Conservation (phyloP, 1,284 basidiomycete species). For the Takashimella tepidaria region DNA sequence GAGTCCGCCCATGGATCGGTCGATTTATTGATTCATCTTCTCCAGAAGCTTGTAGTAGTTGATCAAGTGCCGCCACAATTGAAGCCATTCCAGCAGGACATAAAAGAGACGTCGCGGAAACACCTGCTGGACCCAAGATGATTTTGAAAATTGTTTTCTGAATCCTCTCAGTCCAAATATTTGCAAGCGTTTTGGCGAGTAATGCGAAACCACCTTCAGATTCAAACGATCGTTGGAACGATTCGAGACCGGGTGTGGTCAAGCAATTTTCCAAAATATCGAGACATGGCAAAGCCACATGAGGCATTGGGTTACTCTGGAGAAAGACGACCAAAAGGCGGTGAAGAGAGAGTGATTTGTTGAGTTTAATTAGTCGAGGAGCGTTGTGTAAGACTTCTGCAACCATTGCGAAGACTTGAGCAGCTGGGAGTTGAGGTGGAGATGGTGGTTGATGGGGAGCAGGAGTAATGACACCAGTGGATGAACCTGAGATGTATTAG, state of each 20-base stretch:
- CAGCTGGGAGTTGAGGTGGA: conserved; percentile 33
- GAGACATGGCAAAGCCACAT: conserved; percentile 39
- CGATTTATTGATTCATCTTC: conserved; percentile 19
- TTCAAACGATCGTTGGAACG: conserved; percentile 45
- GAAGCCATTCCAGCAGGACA: conserved; percentile 29
- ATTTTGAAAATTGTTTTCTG: conserved; percentile 31
- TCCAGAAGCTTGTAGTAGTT: conserved; percentile 29
- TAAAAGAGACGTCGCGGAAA: conserved; percentile 14
- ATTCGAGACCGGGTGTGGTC: conserved; percentile 31
- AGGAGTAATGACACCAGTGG: neutral
- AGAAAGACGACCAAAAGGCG: conserved; percentile 47
- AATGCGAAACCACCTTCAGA: conserved; percentile 44
- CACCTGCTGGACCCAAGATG: conserved; percentile 19
- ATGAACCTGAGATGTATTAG: neutral
- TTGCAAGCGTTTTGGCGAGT: conserved; percentile 32
- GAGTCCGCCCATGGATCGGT: conserved; percentile 17
- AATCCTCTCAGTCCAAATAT: conserved; percentile 34
- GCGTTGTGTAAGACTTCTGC: conserved; percentile 28
- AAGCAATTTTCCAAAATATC: conserved; percentile 37
- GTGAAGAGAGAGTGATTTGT: conserved; percentile 42
- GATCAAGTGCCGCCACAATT: conserved; percentile 35
- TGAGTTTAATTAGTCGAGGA: conserved; percentile 40
- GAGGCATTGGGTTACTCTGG: conserved; percentile 41
- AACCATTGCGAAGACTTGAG: conserved; percentile 34
- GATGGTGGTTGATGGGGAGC: conserved; percentile 12